phyloP scores from a whole-genome alignment of 2,329 filamentous ascomycete genomes.

The Aureobasidium uvarum region DNA sequence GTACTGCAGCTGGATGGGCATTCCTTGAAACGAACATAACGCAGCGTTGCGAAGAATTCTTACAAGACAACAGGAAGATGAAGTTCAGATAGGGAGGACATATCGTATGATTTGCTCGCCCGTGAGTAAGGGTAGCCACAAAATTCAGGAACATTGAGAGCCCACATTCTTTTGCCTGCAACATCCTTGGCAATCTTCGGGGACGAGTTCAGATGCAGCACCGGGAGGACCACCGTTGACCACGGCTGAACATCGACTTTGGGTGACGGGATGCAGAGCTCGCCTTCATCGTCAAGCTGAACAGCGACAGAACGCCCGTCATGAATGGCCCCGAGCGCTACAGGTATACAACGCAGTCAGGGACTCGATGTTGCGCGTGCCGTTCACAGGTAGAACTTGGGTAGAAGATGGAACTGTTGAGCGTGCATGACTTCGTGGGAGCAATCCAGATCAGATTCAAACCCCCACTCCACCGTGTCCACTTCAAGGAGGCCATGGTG shows the following conservation, averaged over 20 bases:
- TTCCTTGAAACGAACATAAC: not conserved
- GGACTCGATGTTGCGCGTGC: not conserved
- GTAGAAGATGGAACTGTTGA: slow-evolving; percentile 4
- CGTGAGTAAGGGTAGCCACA: not conserved
- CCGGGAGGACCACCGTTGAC: not conserved
- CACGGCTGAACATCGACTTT: not conserved
- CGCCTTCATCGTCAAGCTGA: not conserved
- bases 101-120: not conserved
- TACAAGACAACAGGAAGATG: not conserved
- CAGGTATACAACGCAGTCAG: not conserved
- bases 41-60: not conserved
- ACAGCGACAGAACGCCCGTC: not conserved
- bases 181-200: not conserved
- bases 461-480: not conserved
- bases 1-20: not conserved
- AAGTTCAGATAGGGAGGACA: not conserved
- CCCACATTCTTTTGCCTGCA: not conserved
- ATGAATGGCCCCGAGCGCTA: not conserved
- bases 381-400: not conserved
- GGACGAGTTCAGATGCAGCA: not conserved
- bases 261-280: not conserved
- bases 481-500: not conserved
- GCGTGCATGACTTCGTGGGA: not conserved
- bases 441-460: not conserved
- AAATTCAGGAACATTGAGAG: not conserved